Base-by-base conservation (phyloP, 768 basidiomycete genomes). In the Imleria badia region DNA sequence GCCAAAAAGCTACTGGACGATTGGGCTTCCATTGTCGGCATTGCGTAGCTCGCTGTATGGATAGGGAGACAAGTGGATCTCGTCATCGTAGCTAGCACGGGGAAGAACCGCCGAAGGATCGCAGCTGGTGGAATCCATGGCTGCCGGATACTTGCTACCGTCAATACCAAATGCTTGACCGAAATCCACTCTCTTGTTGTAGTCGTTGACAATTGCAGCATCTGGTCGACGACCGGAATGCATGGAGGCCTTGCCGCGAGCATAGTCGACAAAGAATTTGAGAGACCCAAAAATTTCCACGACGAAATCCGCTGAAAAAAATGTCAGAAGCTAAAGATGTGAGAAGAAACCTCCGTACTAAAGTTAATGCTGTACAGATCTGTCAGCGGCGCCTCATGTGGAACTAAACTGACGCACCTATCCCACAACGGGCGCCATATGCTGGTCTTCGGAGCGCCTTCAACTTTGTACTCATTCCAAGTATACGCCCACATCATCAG, bases 401-500 rank as follows among this genome's bases (percentile, higher is more conserved):
- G 11, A 39, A 42, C 45, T 36, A 39, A 40, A 41, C 12, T 15
- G 30, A 66, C 72, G 26, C n/a, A 67, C 69, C 68, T 70, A 67
- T 94, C 90, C 83, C 80, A 85, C 19, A 94, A 70, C 2, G 91
- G 86, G 31, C 81, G 76, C 80, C 86, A 82, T 51, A 88, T 76
- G 34, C 81, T 77, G 2, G 86, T 89, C 36, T 78, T 69, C 9
- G 65, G 64, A 1, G 65, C 60, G 15, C 76, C 81, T 20, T 71
- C 59, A 29, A 73, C 57, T n/a, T 64, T 71, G 72, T 94, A 95
- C 60, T 94, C 92, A 0, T 72, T 76, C 58, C 78, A 76, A 11
- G 78, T 79, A 67, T 94, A 96, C 0, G 93, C 88, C 89, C 89
- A 94, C 75, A 81, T 80, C 88, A 94, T 94, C 42, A 87, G 67